phyloP scores from a whole-genome alignment of 2,329 filamentous ascomycete species.

The Teratosphaeria zuluensis region DNA sequence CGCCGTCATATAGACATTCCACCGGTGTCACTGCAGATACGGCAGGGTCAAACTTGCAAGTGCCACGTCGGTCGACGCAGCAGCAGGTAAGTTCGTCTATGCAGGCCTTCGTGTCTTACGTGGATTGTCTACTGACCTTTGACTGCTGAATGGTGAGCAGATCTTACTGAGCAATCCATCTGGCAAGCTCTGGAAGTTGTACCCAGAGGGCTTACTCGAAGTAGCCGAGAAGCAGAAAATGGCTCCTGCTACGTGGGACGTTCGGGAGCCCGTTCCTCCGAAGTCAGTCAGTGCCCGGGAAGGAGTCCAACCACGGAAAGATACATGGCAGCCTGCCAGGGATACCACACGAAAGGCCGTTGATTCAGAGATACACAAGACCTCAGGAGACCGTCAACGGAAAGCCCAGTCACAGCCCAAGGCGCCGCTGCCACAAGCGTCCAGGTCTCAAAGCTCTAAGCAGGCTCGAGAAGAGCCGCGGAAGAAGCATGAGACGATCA shows the following conservation, averaged over 20 bases:
- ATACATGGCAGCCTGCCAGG: no score
- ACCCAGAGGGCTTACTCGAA: neutral
- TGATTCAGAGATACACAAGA: neutral
- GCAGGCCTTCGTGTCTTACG: neutral
- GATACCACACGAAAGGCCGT: neutral
- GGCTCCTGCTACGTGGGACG: neutral
- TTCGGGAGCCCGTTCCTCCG: no score
- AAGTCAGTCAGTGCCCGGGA: no score
- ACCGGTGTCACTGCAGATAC: neutral
- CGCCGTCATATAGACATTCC: neutral
- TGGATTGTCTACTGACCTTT: neutral
- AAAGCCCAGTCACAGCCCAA: neutral
- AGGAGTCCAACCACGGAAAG: no score
- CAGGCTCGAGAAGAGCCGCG: neutral
- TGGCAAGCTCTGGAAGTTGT: neutral
- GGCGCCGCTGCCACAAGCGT: neutral
- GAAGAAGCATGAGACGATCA: neutral
- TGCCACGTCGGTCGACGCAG: neutral
- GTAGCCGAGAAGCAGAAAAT: neutral
- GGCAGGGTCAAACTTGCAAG: neutral
- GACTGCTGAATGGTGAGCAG: neutral
- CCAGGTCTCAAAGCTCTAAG: neutral
- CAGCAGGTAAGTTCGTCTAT: neutral
- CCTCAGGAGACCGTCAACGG: neutral
- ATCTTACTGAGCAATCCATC: neutral